phyloP scores from a whole-genome alignment of 257 asterid genomes.

The Echium plantagineum region DNA sequence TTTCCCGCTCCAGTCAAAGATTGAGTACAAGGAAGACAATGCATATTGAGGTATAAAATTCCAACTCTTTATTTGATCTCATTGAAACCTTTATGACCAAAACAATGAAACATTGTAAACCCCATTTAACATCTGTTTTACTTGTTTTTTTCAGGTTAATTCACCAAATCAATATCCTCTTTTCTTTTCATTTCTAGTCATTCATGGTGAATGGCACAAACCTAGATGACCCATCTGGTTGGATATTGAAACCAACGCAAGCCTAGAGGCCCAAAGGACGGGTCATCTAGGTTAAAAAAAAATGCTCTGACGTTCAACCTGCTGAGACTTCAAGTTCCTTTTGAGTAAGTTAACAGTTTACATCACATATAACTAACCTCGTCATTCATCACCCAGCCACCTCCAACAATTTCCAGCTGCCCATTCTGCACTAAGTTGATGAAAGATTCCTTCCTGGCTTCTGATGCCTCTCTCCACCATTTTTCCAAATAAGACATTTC shows the following conservation, averaged over 20 bases:
- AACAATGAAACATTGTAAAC: no score
- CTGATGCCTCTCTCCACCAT: slow-evolving; percentile 98
- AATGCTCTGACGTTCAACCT: no score
- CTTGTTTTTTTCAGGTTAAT: neutral
- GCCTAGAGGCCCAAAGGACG: no score
- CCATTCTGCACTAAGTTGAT: slow-evolving; percentile 69
- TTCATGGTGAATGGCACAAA: no score
- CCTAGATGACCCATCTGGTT: no score
- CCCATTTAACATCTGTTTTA: no score
- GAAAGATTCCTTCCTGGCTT: slow-evolving; percentile 53
- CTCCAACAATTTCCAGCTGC: slow-evolving; percentile 95
- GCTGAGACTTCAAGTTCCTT: neutral
- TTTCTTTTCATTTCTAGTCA: no score
- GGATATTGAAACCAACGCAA: no score
- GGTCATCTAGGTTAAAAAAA: no score
- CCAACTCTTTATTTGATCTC: neutral
- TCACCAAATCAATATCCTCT: neutral
- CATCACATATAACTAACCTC: slow-evolving; percentile 39
- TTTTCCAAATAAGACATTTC: slow-evolving; percentile 97
- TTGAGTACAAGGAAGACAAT: no score
- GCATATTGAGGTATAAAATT: no score
- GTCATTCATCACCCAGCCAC: slow-evolving; percentile 99
- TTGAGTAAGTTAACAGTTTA: neutral
- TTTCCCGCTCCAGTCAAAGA: neutral
- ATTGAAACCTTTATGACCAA: no score